phyloP scores from a whole-genome alignment of 352 stramenopile species.

The Phytophthora multivora region DNA sequence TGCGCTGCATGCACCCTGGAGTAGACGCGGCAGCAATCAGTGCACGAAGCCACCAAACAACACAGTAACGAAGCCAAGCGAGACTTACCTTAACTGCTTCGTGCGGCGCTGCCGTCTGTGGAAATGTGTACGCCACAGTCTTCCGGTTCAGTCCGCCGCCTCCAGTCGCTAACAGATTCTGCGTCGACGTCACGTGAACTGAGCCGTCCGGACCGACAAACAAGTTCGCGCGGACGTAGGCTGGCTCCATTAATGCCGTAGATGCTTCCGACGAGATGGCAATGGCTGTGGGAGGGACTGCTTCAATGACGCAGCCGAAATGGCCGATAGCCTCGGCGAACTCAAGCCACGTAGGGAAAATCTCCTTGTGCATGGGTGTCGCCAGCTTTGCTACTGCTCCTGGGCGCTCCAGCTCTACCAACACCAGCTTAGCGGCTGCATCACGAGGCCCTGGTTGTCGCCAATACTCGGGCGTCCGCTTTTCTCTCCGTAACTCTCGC shows the following conservation, averaged over 20 bases:
- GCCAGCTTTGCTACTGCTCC: slow-evolving; percentile 35
- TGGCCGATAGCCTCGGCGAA: slow-evolving; percentile 64
- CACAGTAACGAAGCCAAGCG: not conserved
- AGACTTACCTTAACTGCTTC: slow-evolving; percentile 62
- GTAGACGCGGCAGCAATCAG: not conserved
- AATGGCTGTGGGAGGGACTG: slow-evolving; percentile 39
- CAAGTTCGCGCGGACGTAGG: slow-evolving; percentile 70
- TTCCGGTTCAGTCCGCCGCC: slow-evolving; percentile 34
- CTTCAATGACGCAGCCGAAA: slow-evolving; percentile 85
- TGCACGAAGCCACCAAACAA: not conserved
- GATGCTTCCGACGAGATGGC: not conserved
- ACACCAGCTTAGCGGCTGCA: slow-evolving; percentile 53
- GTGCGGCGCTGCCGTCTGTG: slow-evolving; percentile 76
- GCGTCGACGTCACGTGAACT: slow-evolving; percentile 72
- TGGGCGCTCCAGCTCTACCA: slow-evolving; percentile 61
- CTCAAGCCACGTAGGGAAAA: slow-evolving; percentile 66
- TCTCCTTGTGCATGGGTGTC: slow-evolving; percentile 41
- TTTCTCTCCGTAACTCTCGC: slow-evolving; percentile 65
- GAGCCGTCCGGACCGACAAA: slow-evolving; percentile 79
- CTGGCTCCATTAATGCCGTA: slow-evolving; percentile 17
- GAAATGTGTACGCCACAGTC: slow-evolving; percentile 71
- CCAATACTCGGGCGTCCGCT: slow-evolving; percentile 70
- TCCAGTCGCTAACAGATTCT: slow-evolving; percentile 53
- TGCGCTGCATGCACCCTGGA: slow-evolving; percentile 29
- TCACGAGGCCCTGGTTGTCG: slow-evolving; percentile 68